Evolutionary conservation across 805 yeast species (phyloP), one percentile per base, ranked within the genome.

Genomic region (Saturnispora sekii): DNA sequence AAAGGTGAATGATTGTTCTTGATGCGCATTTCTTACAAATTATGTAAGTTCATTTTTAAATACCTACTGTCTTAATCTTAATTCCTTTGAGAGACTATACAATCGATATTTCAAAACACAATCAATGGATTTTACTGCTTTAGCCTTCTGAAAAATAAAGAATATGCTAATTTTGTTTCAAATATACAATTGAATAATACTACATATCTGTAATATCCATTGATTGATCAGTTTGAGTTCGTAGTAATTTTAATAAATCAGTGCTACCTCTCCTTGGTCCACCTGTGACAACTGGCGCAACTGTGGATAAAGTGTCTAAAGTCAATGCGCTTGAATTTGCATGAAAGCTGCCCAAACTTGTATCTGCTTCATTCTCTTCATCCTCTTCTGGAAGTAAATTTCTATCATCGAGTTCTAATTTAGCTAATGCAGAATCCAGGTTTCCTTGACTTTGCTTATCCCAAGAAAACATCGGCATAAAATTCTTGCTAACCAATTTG

Each of bases 391-490:
- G 28, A 16, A 32, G 28, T 4, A 17, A 21, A 15, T 14, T 32
- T 39, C 35, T 17, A 39, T 10, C 11, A 21, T 18, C 32, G 8
- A 37, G 7, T 12, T n/a, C 15, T 15, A 18, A 10, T 14, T 37
- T 37, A 8, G 35, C 34, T 5, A 28, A 12, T 16, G 35, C 41
- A 16, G 29, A 12, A 15, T 36, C 37, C 12, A 32, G 17, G 8
- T 38, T 21, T 9, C 34, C 41, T 14, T 39, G 30, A 39, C 35
- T 26, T n/a, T 8, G 9, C 21, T 38, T 37, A 38, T 46, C 35
- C 32, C 38, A 35, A 11, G 48, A 36, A 29, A 51, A 48, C 3
- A 56, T 58, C 3, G 60, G 57, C 17, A 55, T 48, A 31, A 57
- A 35, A 4, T 52, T 47, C 0, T 61, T 51, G 30, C 50, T 53